A percentile compares a stretch with the other conserved stretches of the same genome.
Conservation (phyloP, 768 basidiomycete species). For the Multifurca ochricompacta region DNA sequence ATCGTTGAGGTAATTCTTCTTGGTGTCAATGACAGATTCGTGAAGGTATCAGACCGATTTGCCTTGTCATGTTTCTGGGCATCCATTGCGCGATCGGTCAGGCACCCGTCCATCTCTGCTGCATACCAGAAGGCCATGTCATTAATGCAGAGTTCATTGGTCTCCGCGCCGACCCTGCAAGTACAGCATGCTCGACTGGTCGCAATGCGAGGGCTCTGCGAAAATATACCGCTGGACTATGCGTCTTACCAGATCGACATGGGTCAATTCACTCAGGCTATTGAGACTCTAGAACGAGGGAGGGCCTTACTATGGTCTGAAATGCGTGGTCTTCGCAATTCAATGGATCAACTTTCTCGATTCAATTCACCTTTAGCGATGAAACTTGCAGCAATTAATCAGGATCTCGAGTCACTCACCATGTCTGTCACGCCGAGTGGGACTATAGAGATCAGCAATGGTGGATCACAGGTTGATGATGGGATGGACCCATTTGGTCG, state of each 20-base stretch:
- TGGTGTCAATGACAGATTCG: neutral
- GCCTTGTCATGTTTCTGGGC: constrained; percentile 1
- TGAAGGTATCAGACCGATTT: neutral
- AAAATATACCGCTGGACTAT: neutral
- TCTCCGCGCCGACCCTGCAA: neutral
- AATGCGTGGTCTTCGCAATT: too few relatives aligned
- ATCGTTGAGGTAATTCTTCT: neutral
- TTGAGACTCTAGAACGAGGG: too few relatives aligned
- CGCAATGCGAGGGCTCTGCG: neutral
- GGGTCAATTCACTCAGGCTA: neutral
- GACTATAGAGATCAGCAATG: neutral
- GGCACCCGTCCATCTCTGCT: neutral
- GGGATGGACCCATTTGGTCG: neutral
- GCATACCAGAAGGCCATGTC: constrained; percentile 2
- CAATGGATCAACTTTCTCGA: neutral
- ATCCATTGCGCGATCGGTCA: neutral
- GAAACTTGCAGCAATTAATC: neutral
- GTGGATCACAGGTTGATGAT: neutral
- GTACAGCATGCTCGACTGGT: neutral
- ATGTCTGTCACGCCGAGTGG: neutral
- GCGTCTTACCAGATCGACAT: too few relatives aligned
- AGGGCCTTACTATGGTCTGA: too few relatives aligned
- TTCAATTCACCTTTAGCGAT: neutral
- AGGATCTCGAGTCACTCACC: neutral
- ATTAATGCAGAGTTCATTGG: neutral